Evolutionary conservation across 1,139 yeast genomes (phyloP).

Genomic region (Williopsis jadinii): DNA sequence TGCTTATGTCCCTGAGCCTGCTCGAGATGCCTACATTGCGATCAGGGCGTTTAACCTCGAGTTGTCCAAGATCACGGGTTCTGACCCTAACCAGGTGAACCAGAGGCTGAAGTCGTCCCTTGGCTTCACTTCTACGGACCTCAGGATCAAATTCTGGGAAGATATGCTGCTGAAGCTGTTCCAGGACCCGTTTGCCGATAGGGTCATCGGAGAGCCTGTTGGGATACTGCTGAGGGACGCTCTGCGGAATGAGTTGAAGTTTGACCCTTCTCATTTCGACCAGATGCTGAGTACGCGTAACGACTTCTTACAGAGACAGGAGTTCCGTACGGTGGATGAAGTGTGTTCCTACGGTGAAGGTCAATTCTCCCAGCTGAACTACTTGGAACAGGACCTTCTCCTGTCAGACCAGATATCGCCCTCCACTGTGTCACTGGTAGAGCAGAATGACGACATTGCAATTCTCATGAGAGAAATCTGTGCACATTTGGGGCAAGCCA

Average conservation of each 20-base stretch:
- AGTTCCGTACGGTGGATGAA: slow-evolving; percentile 46
- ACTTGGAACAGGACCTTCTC: slow-evolving; percentile 55
- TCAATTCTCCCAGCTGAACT: slow-evolving; percentile 66
- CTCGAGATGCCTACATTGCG: slow-evolving; percentile 62
- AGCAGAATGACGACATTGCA: slow-evolving; percentile 38
- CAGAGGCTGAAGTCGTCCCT: slow-evolving; percentile 20
- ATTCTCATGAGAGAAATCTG: slow-evolving; percentile 49
- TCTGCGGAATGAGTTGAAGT: slow-evolving; percentile 40
- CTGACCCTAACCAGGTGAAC: slow-evolving; percentile 34
- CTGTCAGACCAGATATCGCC: slow-evolving; percentile 56
- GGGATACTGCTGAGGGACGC: slow-evolving; percentile 49
- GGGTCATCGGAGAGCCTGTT: slow-evolving; percentile 57
- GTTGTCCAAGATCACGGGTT: slow-evolving; percentile 46
- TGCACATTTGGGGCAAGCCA: slow-evolving; percentile 82
- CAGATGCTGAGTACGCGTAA: slow-evolving; percentile 59
- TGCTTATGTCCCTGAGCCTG: slow-evolving; percentile 63
- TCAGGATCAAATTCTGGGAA: slow-evolving; percentile 59
- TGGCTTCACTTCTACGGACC: slow-evolving; percentile 42
- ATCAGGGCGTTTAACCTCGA: slow-evolving; percentile 65
- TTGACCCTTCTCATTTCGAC: slow-evolving; percentile 48
- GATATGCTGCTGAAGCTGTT: slow-evolving; percentile 41
- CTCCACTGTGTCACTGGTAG: slow-evolving; percentile 43
- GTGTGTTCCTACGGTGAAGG: slow-evolving; percentile 81
- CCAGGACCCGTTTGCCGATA: slow-evolving; percentile 31
- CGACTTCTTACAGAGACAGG: slow-evolving; percentile 39